Percentiles rank a stretch among this genome's conserved stretches.
phyloP scores from a whole-genome alignment of 2,329 filamentous ascomycete genomes.

The Monilinia polystroma region DNA sequence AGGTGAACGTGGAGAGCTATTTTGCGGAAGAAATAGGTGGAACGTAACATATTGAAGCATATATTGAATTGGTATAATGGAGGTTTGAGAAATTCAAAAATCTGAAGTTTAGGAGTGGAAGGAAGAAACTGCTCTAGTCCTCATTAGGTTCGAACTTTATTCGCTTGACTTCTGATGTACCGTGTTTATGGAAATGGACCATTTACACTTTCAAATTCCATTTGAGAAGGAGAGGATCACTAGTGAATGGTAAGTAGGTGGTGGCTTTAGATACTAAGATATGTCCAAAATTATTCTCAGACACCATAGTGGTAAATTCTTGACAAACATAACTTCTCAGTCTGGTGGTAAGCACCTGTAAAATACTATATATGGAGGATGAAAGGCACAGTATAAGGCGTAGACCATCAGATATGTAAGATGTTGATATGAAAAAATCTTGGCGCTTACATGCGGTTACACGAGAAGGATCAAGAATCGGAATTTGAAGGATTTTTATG shows the following conservation, averaged over 20 bases:
- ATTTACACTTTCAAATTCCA: not conserved
- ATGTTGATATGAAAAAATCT: not conserved
- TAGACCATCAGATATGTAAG: not conserved
- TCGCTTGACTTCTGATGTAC: not conserved
- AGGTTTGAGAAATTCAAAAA: not conserved
- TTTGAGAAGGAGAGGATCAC: not conserved
- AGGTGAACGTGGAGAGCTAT: not conserved
- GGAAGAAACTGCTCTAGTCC: not conserved
- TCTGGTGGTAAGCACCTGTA: not conserved
- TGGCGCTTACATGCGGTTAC: conserved; percentile 1
- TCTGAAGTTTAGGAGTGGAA: not conserved
- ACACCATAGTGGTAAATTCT: not conserved
- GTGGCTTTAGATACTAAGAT: not conserved
- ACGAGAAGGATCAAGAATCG: not conserved
- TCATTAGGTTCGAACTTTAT: not conserved
- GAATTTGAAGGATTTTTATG: too few species aligned
- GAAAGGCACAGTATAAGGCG: not conserved
- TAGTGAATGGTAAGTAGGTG: not conserved
- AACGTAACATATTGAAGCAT: not conserved
- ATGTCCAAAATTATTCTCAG: too few species aligned
- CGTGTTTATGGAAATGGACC: too few species aligned
- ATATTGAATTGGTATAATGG: not conserved
- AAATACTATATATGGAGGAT: not conserved
- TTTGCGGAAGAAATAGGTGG: not conserved
- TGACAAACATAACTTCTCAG: not conserved